Evolutionary conservation across 2,329 filamentous ascomycete genomes (phyloP), one percentile per base, ranked within the genome.

Genomic region (Aspergillus calidoustus): DNA sequence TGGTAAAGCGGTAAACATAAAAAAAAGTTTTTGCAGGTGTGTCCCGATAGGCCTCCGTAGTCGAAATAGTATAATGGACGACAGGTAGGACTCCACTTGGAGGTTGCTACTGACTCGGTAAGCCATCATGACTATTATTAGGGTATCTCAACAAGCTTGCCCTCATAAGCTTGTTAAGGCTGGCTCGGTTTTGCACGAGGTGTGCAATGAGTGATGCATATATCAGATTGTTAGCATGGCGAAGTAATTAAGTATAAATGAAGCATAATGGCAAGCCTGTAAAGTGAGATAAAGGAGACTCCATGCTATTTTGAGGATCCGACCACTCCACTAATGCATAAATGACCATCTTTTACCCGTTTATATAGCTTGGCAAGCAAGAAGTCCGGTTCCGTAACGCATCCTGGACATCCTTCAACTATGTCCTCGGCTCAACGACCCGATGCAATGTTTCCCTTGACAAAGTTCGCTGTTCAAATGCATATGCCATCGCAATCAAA

Each of bases 401-500:
- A 15, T 41, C 34, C 34, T 41, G 31, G 15, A 54, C 7, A 54
- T 59, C 41, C 44, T 13, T 11, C 41, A 85, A 64, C 69, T 85
- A 82, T n/a, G 78, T 80, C 47, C 71, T 79, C 0, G 84, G 83
- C 66, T 76, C 68, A 11, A 86, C 67, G 64, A 83, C 82, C 31
- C 83, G 82, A 73, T 79, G 76, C 1, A 84, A 75, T 62, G 78
- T 79, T 46, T 74, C 68, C 53, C 86, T 76, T 11, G 81, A 77
- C 68, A 76, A 73, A 3, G 83, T 89, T 64, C 80, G 77, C 77
- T 89, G 86, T 78, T 92, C 89, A 74, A 87, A 90, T 4, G 86
- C 88, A 78, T 89, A 91, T 7, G 88, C 89, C 70, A 87, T 83
- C 0, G 84, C 85, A 60, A 91, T 85, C 66, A 92, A 69, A 31